A percentile compares a stretch with the other conserved stretches of the same genome.
Conservation (phyloP, 192 early-diverging fungal species). For the Phycomyces blakesleeanus region DNA sequence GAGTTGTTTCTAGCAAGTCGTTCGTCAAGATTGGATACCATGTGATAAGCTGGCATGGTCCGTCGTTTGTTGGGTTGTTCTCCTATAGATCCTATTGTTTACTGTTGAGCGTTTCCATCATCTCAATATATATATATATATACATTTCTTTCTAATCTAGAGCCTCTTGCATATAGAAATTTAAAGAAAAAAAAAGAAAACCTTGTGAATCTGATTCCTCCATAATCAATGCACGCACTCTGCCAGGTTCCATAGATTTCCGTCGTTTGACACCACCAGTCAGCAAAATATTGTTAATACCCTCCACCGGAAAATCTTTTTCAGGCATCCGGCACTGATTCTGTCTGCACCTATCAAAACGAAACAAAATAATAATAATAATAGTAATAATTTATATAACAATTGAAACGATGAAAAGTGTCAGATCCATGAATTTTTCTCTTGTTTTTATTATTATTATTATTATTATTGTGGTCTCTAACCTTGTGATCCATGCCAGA, state of each 20-base stretch:
- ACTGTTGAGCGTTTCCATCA: too few species aligned
- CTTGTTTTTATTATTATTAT: too few species aligned
- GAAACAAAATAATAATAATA: too few species aligned
- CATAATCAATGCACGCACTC: slow-evolving; percentile 21
- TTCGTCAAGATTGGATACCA: too few species aligned
- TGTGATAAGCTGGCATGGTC: too few species aligned
- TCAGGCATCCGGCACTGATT: slow-evolving; percentile 15
- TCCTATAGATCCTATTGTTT: neutral
- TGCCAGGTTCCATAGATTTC: slow-evolving; percentile 35
- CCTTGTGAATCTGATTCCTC: slow-evolving; percentile 1
- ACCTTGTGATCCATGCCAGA: slow-evolving; percentile 31
- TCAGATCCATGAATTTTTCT: too few species aligned
- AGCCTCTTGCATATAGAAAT: too few species aligned
- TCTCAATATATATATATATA: too few species aligned
- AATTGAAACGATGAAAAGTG: too few species aligned
- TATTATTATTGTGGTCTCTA: too few species aligned
- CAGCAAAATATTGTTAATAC: slow-evolving; percentile 10
- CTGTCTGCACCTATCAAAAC: slow-evolving; percentile 15
- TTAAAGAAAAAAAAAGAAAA: neutral
- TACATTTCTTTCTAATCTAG: too few species aligned
- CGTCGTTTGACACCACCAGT: slow-evolving; percentile 9
- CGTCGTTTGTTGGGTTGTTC: neutral
- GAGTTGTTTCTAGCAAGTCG: neutral
- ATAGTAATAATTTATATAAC: too few species aligned
- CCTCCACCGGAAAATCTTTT: slow-evolving; percentile 19